Percentiles rank a stretch among this genome's conserved stretches.
Evolutionary conservation across 805 yeast genomes (phyloP).

Genomic region (Suhomyces canberraensis): DNA sequence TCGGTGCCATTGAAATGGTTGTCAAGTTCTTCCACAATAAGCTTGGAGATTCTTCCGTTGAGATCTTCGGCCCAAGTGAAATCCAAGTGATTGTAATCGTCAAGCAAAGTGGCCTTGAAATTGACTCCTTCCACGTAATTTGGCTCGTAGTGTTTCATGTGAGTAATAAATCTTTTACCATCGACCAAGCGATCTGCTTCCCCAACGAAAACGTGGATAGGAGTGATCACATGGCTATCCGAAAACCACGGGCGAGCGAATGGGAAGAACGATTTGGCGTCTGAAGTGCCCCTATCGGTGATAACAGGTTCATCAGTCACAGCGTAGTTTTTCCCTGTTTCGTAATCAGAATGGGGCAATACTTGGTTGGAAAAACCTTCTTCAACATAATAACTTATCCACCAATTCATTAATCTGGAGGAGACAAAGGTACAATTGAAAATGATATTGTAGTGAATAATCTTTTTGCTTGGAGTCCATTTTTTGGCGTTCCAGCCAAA

Average conservation of each 20-base stretch:
- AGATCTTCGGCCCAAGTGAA: conserved; percentile 90
- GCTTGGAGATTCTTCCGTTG: conserved; percentile 57
- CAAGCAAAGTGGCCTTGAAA: conserved; percentile 43
- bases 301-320: conserved; percentile 1
- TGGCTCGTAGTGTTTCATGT: conserved; percentile 60
- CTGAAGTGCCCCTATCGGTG: conserved; percentile 25
- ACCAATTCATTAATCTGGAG: conserved; percentile 84
- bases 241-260: conserved; percentile 53
- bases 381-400: conserved; percentile 52
- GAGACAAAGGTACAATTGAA: conserved; percentile 86
- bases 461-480: conserved; percentile 58
- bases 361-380: conserved; percentile 41
- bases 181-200: conserved; percentile 74
- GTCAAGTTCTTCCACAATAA: conserved; percentile 14
- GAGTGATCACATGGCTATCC: conserved; percentile 40
- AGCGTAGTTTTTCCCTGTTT: conserved; percentile 23
- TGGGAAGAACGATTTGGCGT: conserved; percentile 51
- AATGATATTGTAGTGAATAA: conserved; percentile 72
- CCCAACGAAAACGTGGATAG: conserved; percentile 65
- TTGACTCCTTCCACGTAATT: conserved; percentile 31
- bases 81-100: conserved; percentile 80
- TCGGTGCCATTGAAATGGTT: too few species aligned
- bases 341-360: conserved; percentile 29
- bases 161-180: conserved; percentile 62
- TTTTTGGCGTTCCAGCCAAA: conserved; percentile 82